Evolutionary conservation across 2,329 filamentous ascomycete genomes (phyloP).

Genomic region (Venturia nashicola): DNA sequence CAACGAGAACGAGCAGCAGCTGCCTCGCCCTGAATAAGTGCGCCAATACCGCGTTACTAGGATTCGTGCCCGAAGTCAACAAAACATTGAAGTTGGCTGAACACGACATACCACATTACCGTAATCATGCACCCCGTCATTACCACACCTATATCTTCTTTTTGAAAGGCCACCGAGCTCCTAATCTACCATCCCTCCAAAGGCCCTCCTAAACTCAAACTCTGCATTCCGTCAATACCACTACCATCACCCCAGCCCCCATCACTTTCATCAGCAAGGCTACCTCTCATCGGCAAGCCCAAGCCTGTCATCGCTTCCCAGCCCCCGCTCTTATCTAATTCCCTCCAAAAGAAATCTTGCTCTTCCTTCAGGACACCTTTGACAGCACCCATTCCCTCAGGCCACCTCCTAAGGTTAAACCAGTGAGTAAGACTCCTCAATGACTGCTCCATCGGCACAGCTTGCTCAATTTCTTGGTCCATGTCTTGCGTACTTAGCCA

Average conservation of each 20-base stretch:
- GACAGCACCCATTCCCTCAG: slow-evolving; percentile 55
- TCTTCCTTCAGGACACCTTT: slow-evolving; percentile 28
- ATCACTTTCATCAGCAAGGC: not conserved
- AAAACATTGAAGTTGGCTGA: not conserved
- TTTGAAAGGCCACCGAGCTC: no score
- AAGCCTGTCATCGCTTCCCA: slow-evolving; percentile 1
- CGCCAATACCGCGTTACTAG: not conserved
- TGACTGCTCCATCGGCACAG: slow-evolving; percentile 82
- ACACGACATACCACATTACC: not conserved
- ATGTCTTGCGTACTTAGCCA: slow-evolving; percentile 88
- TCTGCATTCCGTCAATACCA: not conserved
- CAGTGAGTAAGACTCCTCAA: slow-evolving; percentile 83
- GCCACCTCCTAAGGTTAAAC: slow-evolving; percentile 78
- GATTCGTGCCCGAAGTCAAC: not conserved
- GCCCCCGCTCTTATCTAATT: slow-evolving; percentile 33
- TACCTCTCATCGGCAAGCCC: slow-evolving; percentile 1
- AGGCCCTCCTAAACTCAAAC: not conserved
- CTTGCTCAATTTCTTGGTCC: slow-evolving; percentile 87
- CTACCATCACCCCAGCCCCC: not conserved
- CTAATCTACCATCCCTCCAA: not conserved
- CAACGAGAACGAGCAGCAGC: no score
- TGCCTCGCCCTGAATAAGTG: not conserved
- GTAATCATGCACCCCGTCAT: not conserved
- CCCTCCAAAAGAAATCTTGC: slow-evolving; percentile 35
- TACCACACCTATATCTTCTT: not conserved